These are phyloP conservation scores for Lophiotrema nucula DNA, from an alignment of 495 filamentous ascomycete genomes.

Conservation along the genomic window DNA sequence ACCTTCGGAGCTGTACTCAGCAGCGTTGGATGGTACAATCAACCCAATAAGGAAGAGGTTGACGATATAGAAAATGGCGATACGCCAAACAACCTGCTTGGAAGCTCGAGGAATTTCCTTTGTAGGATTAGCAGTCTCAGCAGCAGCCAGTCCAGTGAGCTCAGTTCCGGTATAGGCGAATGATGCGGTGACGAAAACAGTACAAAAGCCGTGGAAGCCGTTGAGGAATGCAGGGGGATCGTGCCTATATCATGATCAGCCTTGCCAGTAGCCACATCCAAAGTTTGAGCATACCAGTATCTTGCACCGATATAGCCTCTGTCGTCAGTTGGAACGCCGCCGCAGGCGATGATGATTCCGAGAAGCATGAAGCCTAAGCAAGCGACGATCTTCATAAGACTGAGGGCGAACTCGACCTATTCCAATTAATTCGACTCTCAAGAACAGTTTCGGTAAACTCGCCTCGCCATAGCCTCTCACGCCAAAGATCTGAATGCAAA, in stretches of 20 bases:
- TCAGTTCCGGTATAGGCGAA: slow-evolving; percentile 68
- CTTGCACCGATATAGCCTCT: slow-evolving; percentile 42
- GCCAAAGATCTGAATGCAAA: slow-evolving; percentile 48
- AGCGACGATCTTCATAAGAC: slow-evolving; percentile 52
- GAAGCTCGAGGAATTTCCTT: slow-evolving; percentile 34
- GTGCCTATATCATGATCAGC: slow-evolving; percentile 22
- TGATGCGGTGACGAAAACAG: slow-evolving; percentile 68
- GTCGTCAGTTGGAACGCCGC: slow-evolving; percentile 41
- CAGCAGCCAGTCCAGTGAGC: slow-evolving; percentile 50
- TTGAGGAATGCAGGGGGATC: slow-evolving; percentile 53
- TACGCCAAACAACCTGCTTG: slow-evolving; percentile 34
- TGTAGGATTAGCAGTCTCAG: slow-evolving; percentile 46
- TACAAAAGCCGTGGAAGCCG: slow-evolving; percentile 67
- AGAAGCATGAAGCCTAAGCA: slow-evolving; percentile 49
- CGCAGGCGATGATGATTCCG: slow-evolving; percentile 38
- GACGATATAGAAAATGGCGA: slow-evolving; percentile 72
- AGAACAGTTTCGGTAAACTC: slow-evolving; percentile 29
- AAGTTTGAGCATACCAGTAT: slow-evolving; percentile 53
- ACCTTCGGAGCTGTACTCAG: slow-evolving; percentile 46
- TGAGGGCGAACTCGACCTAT: slow-evolving; percentile 54
- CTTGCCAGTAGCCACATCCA: slow-evolving; percentile 32
- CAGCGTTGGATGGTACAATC: slow-evolving; percentile 58
- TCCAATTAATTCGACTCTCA: slow-evolving; percentile 48
- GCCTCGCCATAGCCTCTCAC: slow-evolving; percentile 23
- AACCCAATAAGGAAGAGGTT: slow-evolving; percentile 72